Conservation (phyloP, 2,329 filamentous ascomycete species). For the Neonectria punicea region DNA sequence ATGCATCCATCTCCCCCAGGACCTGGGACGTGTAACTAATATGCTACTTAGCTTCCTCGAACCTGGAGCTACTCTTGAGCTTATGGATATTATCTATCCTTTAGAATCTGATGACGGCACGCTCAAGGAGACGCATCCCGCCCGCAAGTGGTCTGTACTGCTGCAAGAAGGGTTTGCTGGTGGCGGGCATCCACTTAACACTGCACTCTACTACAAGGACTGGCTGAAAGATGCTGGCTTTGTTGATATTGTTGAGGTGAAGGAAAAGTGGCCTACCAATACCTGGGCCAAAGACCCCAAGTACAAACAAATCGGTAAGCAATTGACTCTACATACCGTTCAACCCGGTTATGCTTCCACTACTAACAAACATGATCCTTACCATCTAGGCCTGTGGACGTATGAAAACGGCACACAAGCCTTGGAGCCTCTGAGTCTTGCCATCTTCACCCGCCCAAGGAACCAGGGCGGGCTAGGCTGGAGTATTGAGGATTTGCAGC, state of each 20-base stretch:
- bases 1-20: neutral
- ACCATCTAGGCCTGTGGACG: neutral
- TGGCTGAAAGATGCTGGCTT: slow-evolving; percentile 26
- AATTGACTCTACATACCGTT: neutral
- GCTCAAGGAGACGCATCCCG: neutral
- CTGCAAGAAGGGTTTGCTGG: slow-evolving; percentile 9
- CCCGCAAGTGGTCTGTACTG: slow-evolving; percentile 19
- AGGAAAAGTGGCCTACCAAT: slow-evolving; percentile 26
- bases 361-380: neutral
- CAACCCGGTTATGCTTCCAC: neutral
- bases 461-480: slow-evolving; percentile 1
- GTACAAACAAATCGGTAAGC: slow-evolving; percentile 33
- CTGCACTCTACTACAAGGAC: slow-evolving; percentile 14
- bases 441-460: slow-evolving; percentile 1
- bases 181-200: slow-evolving; percentile 9
- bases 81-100: slow-evolving; percentile 31
- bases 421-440: slow-evolving; percentile 5
- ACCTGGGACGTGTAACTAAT: neutral
- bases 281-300: slow-evolving; percentile 25
- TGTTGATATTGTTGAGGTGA: slow-evolving; percentile 2
- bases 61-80: slow-evolving; percentile 18
- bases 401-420: neutral
- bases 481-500: neutral
- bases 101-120: slow-evolving; percentile 20
- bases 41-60: slow-evolving; percentile 3